Evolutionary conservation across 2,329 filamentous ascomycete species (phyloP).

Genomic region (Scedosporium dehoogii): DNA sequence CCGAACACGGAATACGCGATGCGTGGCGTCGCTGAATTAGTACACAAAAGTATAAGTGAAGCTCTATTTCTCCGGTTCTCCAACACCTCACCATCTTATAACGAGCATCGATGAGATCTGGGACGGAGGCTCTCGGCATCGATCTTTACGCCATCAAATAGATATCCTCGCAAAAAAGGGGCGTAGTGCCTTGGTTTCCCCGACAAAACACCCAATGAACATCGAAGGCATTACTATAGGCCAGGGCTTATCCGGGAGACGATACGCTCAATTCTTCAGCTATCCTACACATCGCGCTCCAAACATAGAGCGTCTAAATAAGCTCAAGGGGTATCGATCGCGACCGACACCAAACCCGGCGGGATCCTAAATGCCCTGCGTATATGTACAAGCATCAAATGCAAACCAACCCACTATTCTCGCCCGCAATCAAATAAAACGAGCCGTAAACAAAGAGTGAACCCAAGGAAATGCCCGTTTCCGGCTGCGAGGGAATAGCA

Average conservation of each 20-base stretch:
- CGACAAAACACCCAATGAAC: too few species aligned
- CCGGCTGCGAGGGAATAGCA: neutral
- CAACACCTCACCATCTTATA: too few species aligned
- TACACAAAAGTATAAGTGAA: too few species aligned
- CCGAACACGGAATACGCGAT: too few species aligned
- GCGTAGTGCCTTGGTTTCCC: too few species aligned
- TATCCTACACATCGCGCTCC: neutral
- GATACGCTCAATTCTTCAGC: neutral
- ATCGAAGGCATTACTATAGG: too few species aligned
- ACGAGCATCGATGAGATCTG: too few species aligned
- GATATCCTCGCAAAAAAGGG: too few species aligned
- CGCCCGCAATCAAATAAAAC: neutral
- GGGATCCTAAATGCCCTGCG: neutral
- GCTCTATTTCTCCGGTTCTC: too few species aligned
- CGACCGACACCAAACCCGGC: neutral
- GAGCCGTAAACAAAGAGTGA: neutral
- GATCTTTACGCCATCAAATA: too few species aligned
- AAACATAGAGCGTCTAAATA: neutral
- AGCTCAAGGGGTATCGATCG: neutral
- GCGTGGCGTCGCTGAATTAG: too few species aligned
- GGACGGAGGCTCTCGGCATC: too few species aligned
- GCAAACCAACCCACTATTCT: neutral
- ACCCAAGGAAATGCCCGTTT: neutral
- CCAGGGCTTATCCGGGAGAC: neutral
- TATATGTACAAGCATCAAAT: neutral